phyloP scores from a whole-genome alignment of 371 early-diverging fungal genomes.

The Entomophthora muscae region DNA sequence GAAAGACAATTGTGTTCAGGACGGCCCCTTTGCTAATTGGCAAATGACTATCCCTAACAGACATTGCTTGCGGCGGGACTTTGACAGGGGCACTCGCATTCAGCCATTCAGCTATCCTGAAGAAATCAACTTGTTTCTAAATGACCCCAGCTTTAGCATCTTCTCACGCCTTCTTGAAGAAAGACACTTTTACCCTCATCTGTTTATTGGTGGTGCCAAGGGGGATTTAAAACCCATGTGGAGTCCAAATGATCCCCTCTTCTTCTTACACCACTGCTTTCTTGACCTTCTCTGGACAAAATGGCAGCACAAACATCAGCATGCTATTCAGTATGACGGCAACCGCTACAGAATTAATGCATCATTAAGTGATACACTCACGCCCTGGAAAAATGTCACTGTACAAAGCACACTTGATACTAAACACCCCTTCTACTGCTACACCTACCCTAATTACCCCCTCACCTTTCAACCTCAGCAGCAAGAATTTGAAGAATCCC shows the following conservation, averaged over 20 bases:
- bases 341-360: not conserved
- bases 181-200: constrained; percentile 1
- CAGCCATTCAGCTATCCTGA: no score
- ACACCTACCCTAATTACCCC: not conserved
- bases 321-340: not conserved
- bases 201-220: constrained; percentile 6
- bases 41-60: no score
- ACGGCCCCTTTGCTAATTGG: no score
- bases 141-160: no score
- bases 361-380: not conserved
- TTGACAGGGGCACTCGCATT: no score
- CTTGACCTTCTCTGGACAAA: constrained; percentile 2
- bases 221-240: not conserved
- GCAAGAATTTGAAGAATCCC: no score
- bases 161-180: no score
- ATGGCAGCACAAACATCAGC: constrained; percentile 17
- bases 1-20: no score
- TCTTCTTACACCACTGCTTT: constrained; percentile 3
- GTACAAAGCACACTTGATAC: not conserved
- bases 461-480: no score
- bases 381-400: not conserved
- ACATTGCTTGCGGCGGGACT: no score
- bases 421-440: not conserved
- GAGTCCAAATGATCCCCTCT: not conserved
- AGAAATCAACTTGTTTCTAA: no score